Conservation (phyloP, 148 eudicot species). For the Cornus controversa region DNA sequence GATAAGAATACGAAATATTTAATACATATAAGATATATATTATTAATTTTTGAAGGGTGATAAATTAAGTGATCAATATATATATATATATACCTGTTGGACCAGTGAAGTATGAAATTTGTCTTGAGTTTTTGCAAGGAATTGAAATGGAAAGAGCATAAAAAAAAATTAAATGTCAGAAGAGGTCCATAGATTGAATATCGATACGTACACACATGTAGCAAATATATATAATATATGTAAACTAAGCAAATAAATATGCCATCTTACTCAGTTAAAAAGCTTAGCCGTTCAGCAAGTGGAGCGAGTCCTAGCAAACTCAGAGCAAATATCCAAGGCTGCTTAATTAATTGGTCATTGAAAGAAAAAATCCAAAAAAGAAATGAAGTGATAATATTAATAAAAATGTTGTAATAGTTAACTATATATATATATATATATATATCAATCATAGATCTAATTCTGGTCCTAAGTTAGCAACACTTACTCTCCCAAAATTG, state of each 20-base stretch:
- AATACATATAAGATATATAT: not conserved
- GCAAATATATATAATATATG: not conserved
- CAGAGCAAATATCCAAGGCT: constrained; percentile 64
- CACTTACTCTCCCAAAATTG: constrained; percentile 47
- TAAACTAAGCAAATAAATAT: not conserved
- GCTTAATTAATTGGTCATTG: not conserved
- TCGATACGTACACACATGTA: not conserved
- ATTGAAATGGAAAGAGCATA: not conserved
- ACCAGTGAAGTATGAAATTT: constrained; percentile 60
- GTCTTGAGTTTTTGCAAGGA: constrained; percentile 30
- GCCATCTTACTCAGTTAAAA: constrained; percentile 52
- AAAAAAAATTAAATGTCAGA: not conserved
- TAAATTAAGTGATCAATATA: not conserved
- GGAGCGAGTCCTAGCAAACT: constrained; percentile 64
- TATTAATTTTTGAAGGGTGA: not conserved
- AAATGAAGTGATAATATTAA: too few relatives aligned
- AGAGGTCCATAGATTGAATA: not conserved
- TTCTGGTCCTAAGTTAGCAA: not conserved
- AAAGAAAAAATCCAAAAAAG: too few relatives aligned
- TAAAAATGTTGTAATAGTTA: too few relatives aligned
- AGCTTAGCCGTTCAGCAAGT: constrained; percentile 65
- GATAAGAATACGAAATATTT: too few relatives aligned
- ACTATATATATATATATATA: too few relatives aligned
- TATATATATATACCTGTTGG: constrained; percentile 48
- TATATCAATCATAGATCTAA: not conserved